A percentile compares a stretch with the other conserved stretches of the same genome.
phyloP scores from a whole-genome alignment of 352 stramenopile genomes.

The Pythium coloratum region DNA sequence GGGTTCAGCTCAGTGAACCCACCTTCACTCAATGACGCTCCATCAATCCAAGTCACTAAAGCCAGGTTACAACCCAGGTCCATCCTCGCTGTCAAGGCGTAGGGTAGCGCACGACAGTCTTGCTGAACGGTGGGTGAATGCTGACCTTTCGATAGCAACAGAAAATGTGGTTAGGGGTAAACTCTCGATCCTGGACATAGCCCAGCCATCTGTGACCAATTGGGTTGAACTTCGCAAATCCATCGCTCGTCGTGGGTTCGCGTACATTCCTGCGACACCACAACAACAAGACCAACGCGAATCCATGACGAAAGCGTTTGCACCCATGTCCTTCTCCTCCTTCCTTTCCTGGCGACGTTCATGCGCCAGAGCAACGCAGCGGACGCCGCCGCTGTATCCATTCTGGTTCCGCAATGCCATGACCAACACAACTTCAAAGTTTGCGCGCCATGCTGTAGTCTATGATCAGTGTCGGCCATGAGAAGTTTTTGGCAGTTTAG shows the following conservation, averaged over 20 bases:
- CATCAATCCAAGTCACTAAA: conserved; percentile 30
- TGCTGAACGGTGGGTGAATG: conserved; percentile 22
- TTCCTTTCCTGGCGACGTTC: background rate
- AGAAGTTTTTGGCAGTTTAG: background rate
- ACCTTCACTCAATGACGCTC: conserved; percentile 19
- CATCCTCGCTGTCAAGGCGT: conserved; percentile 19
- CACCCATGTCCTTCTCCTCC: conserved; percentile 22
- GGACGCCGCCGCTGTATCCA: conserved; percentile 7
- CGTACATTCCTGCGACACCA: conserved; percentile 25
- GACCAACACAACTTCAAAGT: background rate
- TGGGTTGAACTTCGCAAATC: conserved; percentile 29
- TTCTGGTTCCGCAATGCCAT: conserved; percentile 3
- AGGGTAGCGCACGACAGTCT: conserved; percentile 28
- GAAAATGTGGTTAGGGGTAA: conserved; percentile 17
- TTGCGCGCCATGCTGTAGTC: background rate
- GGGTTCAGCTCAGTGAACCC: conserved; percentile 21
- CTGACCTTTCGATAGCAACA: conserved; percentile 27
- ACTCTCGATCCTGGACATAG: conserved; percentile 13
- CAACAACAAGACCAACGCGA: conserved; percentile 4
- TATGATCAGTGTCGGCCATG: background rate
- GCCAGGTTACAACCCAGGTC: conserved; percentile 10
- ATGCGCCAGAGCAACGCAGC: conserved; percentile 9
- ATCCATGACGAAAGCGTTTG: conserved; percentile 23
- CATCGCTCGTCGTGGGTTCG: conserved; percentile 23
- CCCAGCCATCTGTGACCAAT: conserved; percentile 26